phyloP scores from a whole-genome alignment of 768 basidiomycete genomes.

The Mycena amicta region DNA sequence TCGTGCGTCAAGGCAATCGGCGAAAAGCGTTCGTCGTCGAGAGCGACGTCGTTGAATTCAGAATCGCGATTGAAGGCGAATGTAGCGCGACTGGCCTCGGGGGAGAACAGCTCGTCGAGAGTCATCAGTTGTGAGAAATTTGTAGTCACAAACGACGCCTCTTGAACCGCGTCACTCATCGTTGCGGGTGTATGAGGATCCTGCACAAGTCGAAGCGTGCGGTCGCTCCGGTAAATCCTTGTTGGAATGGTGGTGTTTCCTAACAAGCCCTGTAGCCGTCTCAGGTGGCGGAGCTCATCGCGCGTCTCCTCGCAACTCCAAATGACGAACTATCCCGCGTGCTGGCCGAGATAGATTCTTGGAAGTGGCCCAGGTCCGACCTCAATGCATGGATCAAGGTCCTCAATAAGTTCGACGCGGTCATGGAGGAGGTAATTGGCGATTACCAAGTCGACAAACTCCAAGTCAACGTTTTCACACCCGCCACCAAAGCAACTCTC shows the following conservation, averaged over 20 bases:
- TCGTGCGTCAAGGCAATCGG: conserved; percentile 36
- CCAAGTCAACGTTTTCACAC: conserved; percentile 79
- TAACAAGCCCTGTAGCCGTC: conserved; percentile 38
- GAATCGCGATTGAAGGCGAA: conserved; percentile 18
- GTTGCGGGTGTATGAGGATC: conserved; percentile 83
- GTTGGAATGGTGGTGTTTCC: conserved; percentile 22
- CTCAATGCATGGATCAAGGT: conserved; percentile 96
- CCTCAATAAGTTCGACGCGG: conserved; percentile 91
- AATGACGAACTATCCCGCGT: conserved; percentile 73
- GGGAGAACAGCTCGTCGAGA: not conserved
- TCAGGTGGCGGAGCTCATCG: conserved; percentile 80
- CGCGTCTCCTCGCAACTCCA: conserved; percentile 62
- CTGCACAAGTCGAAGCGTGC: conserved; percentile 82
- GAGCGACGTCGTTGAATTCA: conserved; percentile 67
- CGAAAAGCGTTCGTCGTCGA: conserved; percentile 51
- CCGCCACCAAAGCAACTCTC: conserved; percentile 70
- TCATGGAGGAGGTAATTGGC: conserved; percentile 80
- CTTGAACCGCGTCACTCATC: too few relatives aligned
- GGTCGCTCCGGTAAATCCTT: conserved; percentile 66
- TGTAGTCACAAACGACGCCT: too few relatives aligned
- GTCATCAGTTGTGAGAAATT: not conserved
- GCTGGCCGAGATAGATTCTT: conserved; percentile 70
- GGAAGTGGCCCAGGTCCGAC: conserved; percentile 97
- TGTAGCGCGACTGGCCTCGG: not conserved
- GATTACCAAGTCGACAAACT: conserved; percentile 87